Evolutionary conservation across 345 rosid species (phyloP).

Genomic region (Odontarrhena argentea): DNA sequence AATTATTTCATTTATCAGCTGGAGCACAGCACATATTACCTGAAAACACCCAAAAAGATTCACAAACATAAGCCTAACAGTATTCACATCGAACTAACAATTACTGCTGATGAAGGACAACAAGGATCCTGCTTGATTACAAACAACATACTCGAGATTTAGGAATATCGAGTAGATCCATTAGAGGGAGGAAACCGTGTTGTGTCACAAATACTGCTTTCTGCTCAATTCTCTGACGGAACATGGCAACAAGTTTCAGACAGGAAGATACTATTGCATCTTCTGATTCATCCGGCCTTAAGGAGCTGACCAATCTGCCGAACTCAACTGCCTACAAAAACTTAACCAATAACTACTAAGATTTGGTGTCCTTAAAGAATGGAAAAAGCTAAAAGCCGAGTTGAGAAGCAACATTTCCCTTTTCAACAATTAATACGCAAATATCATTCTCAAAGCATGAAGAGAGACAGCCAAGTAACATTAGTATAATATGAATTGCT

Average conservation of each 20-base stretch:
- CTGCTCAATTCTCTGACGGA: constrained; percentile 92
- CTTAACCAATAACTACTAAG: constrained; percentile 29
- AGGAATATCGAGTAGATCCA: constrained; percentile 88
- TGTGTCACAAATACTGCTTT: constrained; percentile 81
- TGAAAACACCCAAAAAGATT: constrained; percentile 45
- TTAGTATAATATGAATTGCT: background rate
- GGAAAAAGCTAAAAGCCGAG: constrained; percentile 13
- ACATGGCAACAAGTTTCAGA: constrained; percentile 73
- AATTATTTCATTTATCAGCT: constrained; percentile 79
- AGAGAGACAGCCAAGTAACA: constrained; percentile 9
- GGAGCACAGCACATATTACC: constrained; percentile 88
- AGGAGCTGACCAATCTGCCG: constrained; percentile 73
- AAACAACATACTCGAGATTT: constrained; percentile 67
- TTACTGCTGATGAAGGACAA: constrained; percentile 16
- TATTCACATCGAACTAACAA: constrained; percentile 12
- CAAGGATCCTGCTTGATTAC: constrained; percentile 23
- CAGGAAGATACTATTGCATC: constrained; percentile 86
- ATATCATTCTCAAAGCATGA: constrained; percentile 27
- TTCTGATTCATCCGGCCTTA: constrained; percentile 87
- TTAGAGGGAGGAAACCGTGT: constrained; percentile 88
- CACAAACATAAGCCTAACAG: constrained; percentile 28
- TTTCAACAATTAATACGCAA: constrained; percentile 4
- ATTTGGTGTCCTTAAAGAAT: constrained; percentile 7
- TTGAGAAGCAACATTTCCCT: constrained; percentile 14
- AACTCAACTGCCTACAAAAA: constrained; percentile 88